A percentile compares a stretch with the other conserved stretches of the same genome.
These are phyloP conservation scores for Neckera pumila DNA, from an alignment of 225 moss, liverwort and hornwort species.

Conservation along the genomic window DNA sequence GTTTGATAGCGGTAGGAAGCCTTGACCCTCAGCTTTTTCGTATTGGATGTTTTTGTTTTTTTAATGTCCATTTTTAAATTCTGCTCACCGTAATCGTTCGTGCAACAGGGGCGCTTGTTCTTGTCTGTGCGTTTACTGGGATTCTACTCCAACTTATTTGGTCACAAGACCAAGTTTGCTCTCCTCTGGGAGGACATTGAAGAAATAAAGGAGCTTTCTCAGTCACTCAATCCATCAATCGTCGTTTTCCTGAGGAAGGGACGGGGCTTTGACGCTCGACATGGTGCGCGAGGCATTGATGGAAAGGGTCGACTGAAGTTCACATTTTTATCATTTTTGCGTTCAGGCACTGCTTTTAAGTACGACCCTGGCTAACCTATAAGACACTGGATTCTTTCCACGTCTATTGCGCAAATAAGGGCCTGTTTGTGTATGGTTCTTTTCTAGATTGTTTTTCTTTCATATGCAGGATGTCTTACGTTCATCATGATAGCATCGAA, in stretches of 20 bases:
- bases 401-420: neutral
- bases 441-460: neutral
- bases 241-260: constrained; percentile 58
- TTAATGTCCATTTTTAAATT: neutral
- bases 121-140: constrained; percentile 74
- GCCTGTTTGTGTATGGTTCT: neutral
- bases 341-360: constrained; percentile 76
- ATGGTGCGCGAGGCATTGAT: constrained; percentile 74
- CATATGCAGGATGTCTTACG: neutral
- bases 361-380: neutral
- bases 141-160: constrained; percentile 89
- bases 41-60: neutral
- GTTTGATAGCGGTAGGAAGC: neutral
- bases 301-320: constrained; percentile 72
- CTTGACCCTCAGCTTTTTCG: neutral
- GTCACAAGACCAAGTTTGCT: constrained; percentile 88
- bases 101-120: constrained; percentile 71
- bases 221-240: constrained; percentile 64
- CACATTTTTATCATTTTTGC: constrained; percentile 72
- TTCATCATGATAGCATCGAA: neutral
- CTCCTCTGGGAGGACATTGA: constrained; percentile 94
- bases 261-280: constrained; percentile 53
- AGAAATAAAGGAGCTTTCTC: constrained; percentile 70
- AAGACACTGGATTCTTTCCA: neutral
- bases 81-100: neutral